Evolutionary conservation across 2,329 filamentous ascomycete genomes (phyloP), one percentile per base, ranked within the genome.

Genomic region (Epichloe bromicola): DNA sequence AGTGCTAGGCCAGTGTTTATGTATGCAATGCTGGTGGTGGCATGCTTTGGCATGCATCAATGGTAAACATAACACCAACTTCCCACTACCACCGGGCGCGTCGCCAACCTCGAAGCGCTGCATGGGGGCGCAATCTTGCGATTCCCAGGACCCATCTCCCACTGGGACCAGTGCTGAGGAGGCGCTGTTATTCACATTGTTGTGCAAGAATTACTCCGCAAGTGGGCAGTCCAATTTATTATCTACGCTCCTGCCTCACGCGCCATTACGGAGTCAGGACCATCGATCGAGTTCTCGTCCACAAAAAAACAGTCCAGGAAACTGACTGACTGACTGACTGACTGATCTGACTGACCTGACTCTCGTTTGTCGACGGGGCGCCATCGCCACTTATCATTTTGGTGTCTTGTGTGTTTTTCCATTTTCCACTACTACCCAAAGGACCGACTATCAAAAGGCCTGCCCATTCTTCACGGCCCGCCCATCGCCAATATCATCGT

Each of bases 71-170:
- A 8, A 30, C 30, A 11, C 30, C 30, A 4, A 30, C 30, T 30
- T 30, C 30, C 30, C 30, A 30, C 26, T 4, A 30, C 8, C 26
- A 8, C 26, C 26, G 26, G 30, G 30, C 30, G 30, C 30, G 30
- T 30, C 8, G 30, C 30, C 30, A 1, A 30, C 30, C 30, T 30
- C 10, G 30, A 30, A 30, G 30, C 30, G 30, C 10, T 30, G 30
- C 30, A 30, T 30, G 30, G 30, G 26, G 30, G 30, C 30, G 30
- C 30, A 30, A n/a, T 30, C 19, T 26, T 46, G 51, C 51, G 56
- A 56, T 57, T 50, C 56, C 51, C 55, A 56, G 49, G 44, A 48
- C 45, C 12, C 37, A 34, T 33, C 19, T 11, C 23, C 8, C 26
- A 8, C 7, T 30, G 26, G 26, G 7, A 30, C 26, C 26, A 7